These are phyloP conservation scores for Eucalyptus erythrocorys DNA, from an alignment of 345 rosid genomes.

Conservation along the genomic window DNA sequence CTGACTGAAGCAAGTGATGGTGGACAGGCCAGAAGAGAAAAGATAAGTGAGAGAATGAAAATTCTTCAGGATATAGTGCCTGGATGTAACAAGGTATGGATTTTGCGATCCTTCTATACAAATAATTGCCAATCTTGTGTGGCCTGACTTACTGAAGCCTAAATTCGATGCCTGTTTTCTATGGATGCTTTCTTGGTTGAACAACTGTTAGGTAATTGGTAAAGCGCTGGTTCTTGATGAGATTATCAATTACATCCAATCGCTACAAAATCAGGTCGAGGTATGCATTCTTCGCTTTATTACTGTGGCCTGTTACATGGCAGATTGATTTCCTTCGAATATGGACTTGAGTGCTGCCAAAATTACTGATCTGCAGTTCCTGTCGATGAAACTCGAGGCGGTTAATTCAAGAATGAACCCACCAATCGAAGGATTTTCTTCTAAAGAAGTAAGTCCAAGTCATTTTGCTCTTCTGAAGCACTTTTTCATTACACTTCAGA, in stretches of 20 bases:
- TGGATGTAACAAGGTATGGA: slow-evolving; percentile 75
- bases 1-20: slow-evolving; percentile 4
- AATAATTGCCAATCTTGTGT: neutral
- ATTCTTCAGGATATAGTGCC: slow-evolving; percentile 91
- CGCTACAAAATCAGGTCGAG: slow-evolving; percentile 86
- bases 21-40: slow-evolving; percentile 85
- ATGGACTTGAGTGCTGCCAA: neutral
- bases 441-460: slow-evolving; percentile 46
- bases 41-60: slow-evolving; percentile 89
- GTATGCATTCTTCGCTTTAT: slow-evolving; percentile 14
- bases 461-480: neutral
- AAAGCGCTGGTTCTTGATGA: slow-evolving; percentile 90
- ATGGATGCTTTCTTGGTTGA: neutral
- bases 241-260: slow-evolving; percentile 87
- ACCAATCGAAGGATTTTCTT: slow-evolving; percentile 53
- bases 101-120: neutral
- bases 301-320: neutral
- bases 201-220: slow-evolving; percentile 54
- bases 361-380: slow-evolving; percentile 44
- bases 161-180: neutral
- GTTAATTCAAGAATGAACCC: slow-evolving; percentile 63
- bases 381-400: slow-evolving; percentile 92
- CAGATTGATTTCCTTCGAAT: neutral
- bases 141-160: neutral
- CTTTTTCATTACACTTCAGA: neutral